Evolutionary conservation across 352 stramenopile species (phyloP).

Genomic region (Phytophthora tubulina): DNA sequence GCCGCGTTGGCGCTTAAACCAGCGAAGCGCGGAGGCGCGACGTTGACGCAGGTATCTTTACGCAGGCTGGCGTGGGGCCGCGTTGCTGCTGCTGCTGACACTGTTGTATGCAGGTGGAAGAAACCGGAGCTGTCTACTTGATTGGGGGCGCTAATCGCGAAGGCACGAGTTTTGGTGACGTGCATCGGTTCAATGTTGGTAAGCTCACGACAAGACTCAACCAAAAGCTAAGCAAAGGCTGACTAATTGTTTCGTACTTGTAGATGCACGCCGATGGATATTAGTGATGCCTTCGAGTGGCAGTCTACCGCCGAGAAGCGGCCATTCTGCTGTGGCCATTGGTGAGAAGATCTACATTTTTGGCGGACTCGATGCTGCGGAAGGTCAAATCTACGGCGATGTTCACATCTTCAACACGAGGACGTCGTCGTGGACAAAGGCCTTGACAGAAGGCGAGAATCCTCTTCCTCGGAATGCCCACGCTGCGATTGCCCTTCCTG

Average conservation of each 20-base stretch:
- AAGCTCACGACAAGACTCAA: neutral
- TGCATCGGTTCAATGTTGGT: constrained; percentile 68
- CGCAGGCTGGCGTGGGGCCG: neutral
- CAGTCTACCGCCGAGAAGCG: constrained; percentile 59
- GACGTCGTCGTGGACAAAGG: constrained; percentile 45
- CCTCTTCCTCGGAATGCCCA: constrained; percentile 67
- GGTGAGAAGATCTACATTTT: constrained; percentile 62
- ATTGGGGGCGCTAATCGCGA: constrained; percentile 72
- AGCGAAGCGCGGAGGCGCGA: constrained; percentile 52
- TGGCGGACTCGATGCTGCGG: constrained; percentile 59
- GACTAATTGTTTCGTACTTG: neutral
- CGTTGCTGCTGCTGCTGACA: neutral
- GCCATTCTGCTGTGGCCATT: constrained; percentile 66
- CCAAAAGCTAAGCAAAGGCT: neutral
- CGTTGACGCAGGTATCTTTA: constrained; percentile 56
- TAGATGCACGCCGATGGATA: constrained; percentile 36
- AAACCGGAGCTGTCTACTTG: constrained; percentile 55
- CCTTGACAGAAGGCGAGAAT: constrained; percentile 44
- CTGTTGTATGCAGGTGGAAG: constrained; percentile 28
- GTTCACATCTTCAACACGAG: constrained; percentile 61
- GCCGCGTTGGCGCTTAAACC: constrained; percentile 23
- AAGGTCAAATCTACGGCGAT: constrained; percentile 64
- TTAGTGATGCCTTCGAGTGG: constrained; percentile 22
- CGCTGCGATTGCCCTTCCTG: constrained; percentile 50
- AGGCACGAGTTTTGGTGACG: constrained; percentile 61